Evolutionary conservation across 2,329 filamentous ascomycete species (phyloP).

Genomic region (Didymella arachidicola): DNA sequence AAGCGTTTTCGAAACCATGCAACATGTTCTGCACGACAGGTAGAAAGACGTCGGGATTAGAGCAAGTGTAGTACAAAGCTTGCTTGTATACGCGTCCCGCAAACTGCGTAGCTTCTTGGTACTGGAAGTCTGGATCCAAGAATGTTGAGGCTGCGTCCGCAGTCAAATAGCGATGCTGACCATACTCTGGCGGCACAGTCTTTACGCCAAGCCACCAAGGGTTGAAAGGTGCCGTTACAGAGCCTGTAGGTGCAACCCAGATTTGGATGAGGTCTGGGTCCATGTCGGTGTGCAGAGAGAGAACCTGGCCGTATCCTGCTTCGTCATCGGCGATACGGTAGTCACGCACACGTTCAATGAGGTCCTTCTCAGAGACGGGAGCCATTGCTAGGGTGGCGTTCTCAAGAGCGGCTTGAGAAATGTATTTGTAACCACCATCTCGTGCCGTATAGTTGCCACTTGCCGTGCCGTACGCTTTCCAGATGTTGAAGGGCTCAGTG

Average conservation of each 20-base stretch:
- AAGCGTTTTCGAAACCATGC: conserved; percentile 38
- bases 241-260: conserved; percentile 47
- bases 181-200: conserved; percentile 42
- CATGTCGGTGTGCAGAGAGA: conserved; percentile 35
- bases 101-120: conserved; percentile 40
- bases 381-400: conserved; percentile 52
- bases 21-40: conserved; percentile 39
- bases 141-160: conserved; percentile 45
- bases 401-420: conserved; percentile 49
- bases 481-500: conserved; percentile 48
- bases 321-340: conserved; percentile 48
- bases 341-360: conserved; percentile 53
- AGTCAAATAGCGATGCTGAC: conserved; percentile 48
- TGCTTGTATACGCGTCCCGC: conserved; percentile 41
- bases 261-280: conserved; percentile 46
- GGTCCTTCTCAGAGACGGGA: conserved; percentile 59
- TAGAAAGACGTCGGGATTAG: conserved; percentile 32
- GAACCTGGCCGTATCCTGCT: conserved; percentile 49
- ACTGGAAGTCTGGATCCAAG: conserved; percentile 46
- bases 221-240: conserved; percentile 46
- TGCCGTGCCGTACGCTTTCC: conserved; percentile 45
- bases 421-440: conserved; percentile 49
- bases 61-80: conserved; percentile 43
- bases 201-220: conserved; percentile 49
- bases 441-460: conserved; percentile 40